These are phyloP conservation scores for Russula sp. DNA, from an alignment of 768 basidiomycete species.

Conservation along the genomic window DNA sequence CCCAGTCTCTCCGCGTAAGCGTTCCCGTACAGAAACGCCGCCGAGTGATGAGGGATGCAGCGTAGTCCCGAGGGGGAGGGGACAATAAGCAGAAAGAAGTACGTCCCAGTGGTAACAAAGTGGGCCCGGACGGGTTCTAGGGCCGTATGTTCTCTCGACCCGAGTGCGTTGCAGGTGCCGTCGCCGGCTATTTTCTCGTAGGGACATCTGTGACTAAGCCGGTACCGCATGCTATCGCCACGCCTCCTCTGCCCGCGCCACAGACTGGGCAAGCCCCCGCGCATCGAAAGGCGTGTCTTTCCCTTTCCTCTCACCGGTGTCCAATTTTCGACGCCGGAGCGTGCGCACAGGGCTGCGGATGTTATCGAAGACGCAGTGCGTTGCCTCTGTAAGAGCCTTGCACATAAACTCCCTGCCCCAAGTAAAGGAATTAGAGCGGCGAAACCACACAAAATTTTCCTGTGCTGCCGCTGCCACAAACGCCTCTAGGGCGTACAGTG, in stretches of 20 bases:
- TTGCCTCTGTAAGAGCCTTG: constrained; percentile 64
- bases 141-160: constrained; percentile 95
- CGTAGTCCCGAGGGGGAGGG: constrained; percentile 23
- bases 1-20: constrained; percentile 54
- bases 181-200: constrained; percentile 90
- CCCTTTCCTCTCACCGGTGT: constrained; percentile 62
- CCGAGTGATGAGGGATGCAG: constrained; percentile 7
- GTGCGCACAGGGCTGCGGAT: constrained; percentile 62
- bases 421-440: constrained; percentile 6
- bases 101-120: constrained; percentile 40
- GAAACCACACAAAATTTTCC: neutral
- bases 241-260: constrained; percentile 38
- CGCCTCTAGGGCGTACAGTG: constrained; percentile 39
- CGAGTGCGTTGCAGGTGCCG: constrained; percentile 84
- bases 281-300: constrained; percentile 65
- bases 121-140: constrained; percentile 84
- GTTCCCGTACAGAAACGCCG: constrained; percentile 34
- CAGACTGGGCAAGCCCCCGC: constrained; percentile 54
- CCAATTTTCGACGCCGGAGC: constrained; percentile 67
- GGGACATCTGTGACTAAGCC: constrained; percentile 36
- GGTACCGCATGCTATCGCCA: constrained; percentile 9
- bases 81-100: constrained; percentile 26
- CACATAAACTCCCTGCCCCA: constrained; percentile 13
- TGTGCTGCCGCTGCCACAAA: constrained; percentile 43
- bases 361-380: constrained; percentile 62